phyloP scores from a whole-genome alignment of 371 early-diverging fungal genomes.

The Circinella umbellata region DNA sequence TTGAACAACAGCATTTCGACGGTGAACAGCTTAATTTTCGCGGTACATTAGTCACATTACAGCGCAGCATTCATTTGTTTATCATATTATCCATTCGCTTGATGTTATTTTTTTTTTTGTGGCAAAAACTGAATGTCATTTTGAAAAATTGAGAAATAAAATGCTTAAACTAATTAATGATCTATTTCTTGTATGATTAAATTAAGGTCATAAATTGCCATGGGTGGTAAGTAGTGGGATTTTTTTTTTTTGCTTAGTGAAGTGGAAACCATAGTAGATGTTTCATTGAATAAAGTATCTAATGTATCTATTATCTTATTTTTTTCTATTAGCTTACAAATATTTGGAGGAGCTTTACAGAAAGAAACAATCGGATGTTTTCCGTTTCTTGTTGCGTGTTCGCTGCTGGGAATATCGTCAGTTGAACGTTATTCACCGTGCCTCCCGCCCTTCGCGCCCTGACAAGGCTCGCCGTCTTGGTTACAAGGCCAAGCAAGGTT shows the following conservation, averaged over 20 bases:
- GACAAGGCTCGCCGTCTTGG: conserved; percentile 99
- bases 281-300: too few species aligned
- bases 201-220: conserved; percentile 7
- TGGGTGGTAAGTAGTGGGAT: conserved; percentile 15
- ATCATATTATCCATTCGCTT: too few species aligned
- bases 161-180: not conserved
- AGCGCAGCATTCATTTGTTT: too few species aligned
- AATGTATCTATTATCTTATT: not conserved
- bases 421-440: conserved; percentile 96
- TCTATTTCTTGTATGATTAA: not conserved
- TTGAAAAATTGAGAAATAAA: too few species aligned
- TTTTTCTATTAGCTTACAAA: conserved; percentile 71
- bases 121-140: too few species aligned
- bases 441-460: conserved; percentile 97
- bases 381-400: conserved; percentile 98
- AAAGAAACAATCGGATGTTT: conserved; percentile 99
- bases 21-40: too few species aligned
- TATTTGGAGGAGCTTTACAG: conserved; percentile 98
- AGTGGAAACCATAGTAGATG: not conserved
- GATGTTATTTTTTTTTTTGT: too few species aligned
- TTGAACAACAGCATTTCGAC: not conserved
- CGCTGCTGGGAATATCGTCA: conserved; percentile 99
- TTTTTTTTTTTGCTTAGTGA: not conserved
- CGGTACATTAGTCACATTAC: too few species aligned
- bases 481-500: conserved; percentile 99